Evolutionary conservation across 345 rosid species (phyloP).

Genomic region (Euphorbia peplus): DNA sequence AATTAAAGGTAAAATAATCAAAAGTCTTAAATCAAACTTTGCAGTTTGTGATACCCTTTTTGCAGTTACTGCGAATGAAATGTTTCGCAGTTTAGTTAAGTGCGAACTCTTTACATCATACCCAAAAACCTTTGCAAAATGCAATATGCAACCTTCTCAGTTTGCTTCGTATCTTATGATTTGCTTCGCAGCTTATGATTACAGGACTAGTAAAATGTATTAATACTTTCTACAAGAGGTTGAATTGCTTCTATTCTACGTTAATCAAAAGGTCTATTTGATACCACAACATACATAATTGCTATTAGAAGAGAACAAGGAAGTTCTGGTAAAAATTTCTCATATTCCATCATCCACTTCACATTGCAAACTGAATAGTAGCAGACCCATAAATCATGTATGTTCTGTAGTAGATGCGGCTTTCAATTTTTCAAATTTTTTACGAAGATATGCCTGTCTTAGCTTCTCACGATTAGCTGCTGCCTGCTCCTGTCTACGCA

Average conservation of each 20-base stretch:
- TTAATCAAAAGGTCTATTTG: no score
- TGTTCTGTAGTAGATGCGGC: constrained; percentile 36
- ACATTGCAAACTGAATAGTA: not conserved
- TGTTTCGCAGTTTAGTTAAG: no score
- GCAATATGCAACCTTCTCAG: no score
- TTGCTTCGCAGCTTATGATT: no score
- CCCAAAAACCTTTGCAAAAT: no score
- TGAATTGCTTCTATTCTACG: not conserved
- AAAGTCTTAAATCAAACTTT: no score
- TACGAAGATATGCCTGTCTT: constrained; percentile 75
- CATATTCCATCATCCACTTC: not conserved
- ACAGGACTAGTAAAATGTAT: not conserved
- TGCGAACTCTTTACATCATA: no score
- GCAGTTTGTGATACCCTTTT: no score
- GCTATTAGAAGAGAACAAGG: not conserved
- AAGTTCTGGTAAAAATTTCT: not conserved
- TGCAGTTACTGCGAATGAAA: no score
- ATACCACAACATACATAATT: not conserved
- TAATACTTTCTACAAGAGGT: not conserved
- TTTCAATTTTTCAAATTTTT: constrained; percentile 79
- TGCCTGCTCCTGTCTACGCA: constrained; percentile 73
- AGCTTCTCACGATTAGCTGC: constrained; percentile 73
- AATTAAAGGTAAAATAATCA: no score
- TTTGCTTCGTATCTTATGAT: no score
- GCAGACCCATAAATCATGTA: not conserved